phyloP scores from a whole-genome alignment of 129 eudicot genomes.

The Chrysanthemum lavandulifolium region DNA sequence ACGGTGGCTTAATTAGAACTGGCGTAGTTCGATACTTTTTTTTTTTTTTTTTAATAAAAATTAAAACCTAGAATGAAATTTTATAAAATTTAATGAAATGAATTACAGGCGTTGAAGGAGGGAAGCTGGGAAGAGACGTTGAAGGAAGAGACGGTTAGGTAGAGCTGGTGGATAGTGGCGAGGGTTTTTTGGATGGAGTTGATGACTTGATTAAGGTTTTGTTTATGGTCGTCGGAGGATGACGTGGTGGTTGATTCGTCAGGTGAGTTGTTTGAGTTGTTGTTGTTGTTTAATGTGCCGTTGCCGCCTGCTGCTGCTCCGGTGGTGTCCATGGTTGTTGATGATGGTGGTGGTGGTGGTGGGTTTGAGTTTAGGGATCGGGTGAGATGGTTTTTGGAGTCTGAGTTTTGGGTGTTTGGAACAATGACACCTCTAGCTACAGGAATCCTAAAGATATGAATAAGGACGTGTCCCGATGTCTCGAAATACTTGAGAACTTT shows the following conservation, averaged over 20 bases:
- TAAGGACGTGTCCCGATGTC: no score
- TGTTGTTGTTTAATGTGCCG: slow-evolving; percentile 33
- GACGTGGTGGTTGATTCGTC: slow-evolving; percentile 40
- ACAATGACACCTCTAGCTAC: no score
- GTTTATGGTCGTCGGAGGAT: slow-evolving; percentile 60
- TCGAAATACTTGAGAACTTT: no score
- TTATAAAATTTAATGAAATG: background rate
- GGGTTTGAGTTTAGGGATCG: no score
- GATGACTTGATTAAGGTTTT: slow-evolving; percentile 59
- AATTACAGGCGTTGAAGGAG: slow-evolving; percentile 95
- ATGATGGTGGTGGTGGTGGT: background rate
- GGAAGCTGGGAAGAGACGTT: slow-evolving; percentile 74
- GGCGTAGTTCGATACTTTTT: no score
- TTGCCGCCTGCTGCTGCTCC: slow-evolving; percentile 48
- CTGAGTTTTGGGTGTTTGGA: no score
- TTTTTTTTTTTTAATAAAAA: no score
- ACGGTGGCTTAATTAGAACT: no score
- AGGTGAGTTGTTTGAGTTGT: no score
- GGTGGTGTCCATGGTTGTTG: slow-evolving; percentile 29
- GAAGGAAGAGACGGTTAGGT: slow-evolving; percentile 84
- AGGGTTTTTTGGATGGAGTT: slow-evolving; percentile 71
- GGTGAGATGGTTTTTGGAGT: no score
- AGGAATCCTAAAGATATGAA: no score
- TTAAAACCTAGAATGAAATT: no score
- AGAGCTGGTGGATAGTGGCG: slow-evolving; percentile 81